Evolutionary conservation across 164 flowering plant species (phyloP).

Genomic region (Nymphaea colorata): DNA sequence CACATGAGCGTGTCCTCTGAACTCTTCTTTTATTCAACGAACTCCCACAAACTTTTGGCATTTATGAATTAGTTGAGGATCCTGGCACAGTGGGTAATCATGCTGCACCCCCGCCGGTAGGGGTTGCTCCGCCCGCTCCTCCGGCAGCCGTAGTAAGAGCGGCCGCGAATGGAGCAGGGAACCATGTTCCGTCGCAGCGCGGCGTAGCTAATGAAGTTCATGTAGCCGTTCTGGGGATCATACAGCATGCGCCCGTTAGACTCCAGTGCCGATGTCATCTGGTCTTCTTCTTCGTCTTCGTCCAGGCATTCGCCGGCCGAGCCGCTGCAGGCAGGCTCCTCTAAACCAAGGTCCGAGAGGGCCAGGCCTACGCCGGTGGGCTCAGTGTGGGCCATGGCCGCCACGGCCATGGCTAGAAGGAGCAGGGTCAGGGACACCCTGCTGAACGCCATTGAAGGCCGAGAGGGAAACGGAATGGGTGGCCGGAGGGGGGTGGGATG

Average conservation of each 20-base stretch:
- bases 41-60: too few relatives aligned
- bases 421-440: neutral
- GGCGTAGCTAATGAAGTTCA: conserved; percentile 9
- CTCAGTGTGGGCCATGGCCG: neutral
- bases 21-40: too few relatives aligned
- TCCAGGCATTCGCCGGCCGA: neutral
- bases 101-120: conserved; percentile 33
- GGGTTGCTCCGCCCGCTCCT: conserved; percentile 22
- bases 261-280: conserved; percentile 30
- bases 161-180: conserved; percentile 34
- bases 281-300: conserved; percentile 16
- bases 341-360: neutral
- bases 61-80: neutral
- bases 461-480: neutral
- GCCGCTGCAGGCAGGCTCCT: neutral
- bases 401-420: neutral
- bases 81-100: conserved; percentile 28
- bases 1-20: too few relatives aligned
- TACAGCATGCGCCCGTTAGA: conserved; percentile 12
- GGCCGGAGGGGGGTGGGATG: neutral
- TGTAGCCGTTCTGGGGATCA: neutral
- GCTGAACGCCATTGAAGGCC: neutral
- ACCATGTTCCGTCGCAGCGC: conserved; percentile 21
- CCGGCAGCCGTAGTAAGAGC: conserved; percentile 34
- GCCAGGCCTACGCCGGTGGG: neutral